Conservation (phyloP, 257 asterid genomes). For the Forsythia suspensa region DNA sequence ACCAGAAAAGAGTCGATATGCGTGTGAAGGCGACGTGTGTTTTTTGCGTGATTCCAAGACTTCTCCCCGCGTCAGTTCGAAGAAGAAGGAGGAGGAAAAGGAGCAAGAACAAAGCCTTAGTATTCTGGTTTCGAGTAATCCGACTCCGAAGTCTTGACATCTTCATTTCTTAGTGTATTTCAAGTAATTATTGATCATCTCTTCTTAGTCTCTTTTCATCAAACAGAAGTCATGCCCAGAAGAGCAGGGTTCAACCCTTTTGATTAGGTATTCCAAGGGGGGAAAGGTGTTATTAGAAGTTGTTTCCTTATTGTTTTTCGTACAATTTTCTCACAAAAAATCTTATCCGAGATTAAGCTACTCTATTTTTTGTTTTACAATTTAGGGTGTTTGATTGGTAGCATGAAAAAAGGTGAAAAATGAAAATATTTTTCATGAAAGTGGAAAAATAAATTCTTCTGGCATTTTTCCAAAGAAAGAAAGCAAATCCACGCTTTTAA, state of each 20-base stretch:
- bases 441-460: too few species aligned
- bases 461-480: too few species aligned
- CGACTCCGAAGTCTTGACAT: not conserved
- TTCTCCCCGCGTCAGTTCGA: not conserved
- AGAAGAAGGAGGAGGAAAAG: conserved; percentile 14
- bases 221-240: too few species aligned
- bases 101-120: not conserved
- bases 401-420: too few species aligned
- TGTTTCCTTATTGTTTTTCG: not conserved
- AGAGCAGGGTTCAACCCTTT: too few species aligned
- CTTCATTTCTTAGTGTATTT: not conserved
- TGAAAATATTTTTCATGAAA: too few species aligned
- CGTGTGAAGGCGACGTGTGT: conserved; percentile 43
- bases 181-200: not conserved
- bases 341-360: not conserved
- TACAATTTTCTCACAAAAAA: not conserved
- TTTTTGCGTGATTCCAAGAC: conserved; percentile 29
- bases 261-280: too few species aligned
- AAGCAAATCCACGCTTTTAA: too few species aligned
- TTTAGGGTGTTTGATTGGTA: too few species aligned
- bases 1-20: conserved; percentile 22
- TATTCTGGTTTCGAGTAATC: not conserved
- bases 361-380: not conserved
- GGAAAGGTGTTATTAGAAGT: not conserved
- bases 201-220: not conserved